A percentile compares a stretch with the other conserved stretches of the same genome.
phyloP scores from a whole-genome alignment of 495 filamentous ascomycete genomes.

The Talaromyces borbonicus region DNA sequence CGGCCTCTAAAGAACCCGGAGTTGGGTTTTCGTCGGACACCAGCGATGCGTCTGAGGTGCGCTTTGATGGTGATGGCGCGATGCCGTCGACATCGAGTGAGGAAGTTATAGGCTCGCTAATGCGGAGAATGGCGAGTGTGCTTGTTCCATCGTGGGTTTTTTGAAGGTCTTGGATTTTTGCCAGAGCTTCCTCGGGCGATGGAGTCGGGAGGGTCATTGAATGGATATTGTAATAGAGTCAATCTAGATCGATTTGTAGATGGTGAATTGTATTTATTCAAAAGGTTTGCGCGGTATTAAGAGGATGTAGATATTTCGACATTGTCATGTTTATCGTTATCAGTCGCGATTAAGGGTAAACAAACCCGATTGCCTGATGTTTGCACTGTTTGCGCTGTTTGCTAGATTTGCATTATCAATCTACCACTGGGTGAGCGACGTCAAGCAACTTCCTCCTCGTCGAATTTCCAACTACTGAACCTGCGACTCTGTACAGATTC shows the following conservation, averaged over 20 bases:
- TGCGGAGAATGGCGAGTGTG: conserved; percentile 57
- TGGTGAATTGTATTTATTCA: no score
- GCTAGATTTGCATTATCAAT: no score
- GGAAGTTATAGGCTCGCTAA: conserved; percentile 62
- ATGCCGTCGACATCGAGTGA: conserved; percentile 26
- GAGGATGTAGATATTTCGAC: no score
- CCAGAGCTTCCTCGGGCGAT: conserved; percentile 21
- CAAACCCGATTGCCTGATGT: conserved; percentile 1
- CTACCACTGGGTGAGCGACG: no score
- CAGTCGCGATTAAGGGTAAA: neutral
- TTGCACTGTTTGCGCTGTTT: conserved; percentile 7
- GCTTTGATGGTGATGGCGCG: conserved; percentile 28
- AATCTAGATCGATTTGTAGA: no score
- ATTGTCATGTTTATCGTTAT: neutral
- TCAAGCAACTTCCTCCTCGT: no score
- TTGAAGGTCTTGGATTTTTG: conserved; percentile 20
- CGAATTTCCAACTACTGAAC: no score
- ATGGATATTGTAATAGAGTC: neutral
- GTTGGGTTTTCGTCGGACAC: conserved; percentile 56
- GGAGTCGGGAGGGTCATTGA: conserved; percentile 2
- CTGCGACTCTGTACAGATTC: neutral
- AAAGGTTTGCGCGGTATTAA: no score
- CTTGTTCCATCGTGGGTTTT: conserved; percentile 38
- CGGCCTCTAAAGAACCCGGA: conserved; percentile 68
- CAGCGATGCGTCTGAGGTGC: conserved; percentile 62